Conservation (phyloP, 1,284 basidiomycete genomes). For the Hymenochaete sp. region DNA sequence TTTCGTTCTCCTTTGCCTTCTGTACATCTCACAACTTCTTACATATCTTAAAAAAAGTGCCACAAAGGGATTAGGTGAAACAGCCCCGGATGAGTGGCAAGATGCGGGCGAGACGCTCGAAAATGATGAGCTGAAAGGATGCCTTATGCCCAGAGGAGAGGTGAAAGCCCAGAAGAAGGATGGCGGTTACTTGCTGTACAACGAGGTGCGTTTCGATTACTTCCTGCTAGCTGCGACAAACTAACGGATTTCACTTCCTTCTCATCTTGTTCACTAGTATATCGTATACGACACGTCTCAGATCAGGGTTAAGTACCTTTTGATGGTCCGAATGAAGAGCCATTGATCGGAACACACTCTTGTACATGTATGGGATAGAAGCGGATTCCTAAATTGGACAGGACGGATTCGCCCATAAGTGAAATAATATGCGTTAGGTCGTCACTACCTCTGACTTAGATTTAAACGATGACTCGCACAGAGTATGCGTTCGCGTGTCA, state of each 20-base stretch:
- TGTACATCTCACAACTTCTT: background rate
- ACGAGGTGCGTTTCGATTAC: conserved; percentile 35
- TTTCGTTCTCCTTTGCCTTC: conserved; percentile 19
- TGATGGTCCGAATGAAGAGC: conserved; percentile 35
- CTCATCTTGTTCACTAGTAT: conserved; percentile 26
- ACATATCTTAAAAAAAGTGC: conserved; percentile 28
- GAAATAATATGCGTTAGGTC: too few relatives aligned
- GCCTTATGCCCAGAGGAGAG: conserved; percentile 49
- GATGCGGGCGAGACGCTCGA: conserved; percentile 48
- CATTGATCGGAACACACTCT: too few relatives aligned
- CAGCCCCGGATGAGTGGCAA: conserved; percentile 49
- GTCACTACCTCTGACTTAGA: too few relatives aligned
- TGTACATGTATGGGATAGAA: too few relatives aligned
- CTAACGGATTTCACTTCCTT: background rate
- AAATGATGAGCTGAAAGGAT: conserved; percentile 42
- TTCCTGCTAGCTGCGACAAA: background rate
- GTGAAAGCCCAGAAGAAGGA: conserved; percentile 29
- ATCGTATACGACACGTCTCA: conserved; percentile 37
- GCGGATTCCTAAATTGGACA: too few relatives aligned
- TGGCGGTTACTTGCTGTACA: conserved; percentile 37
- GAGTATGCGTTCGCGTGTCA: too few relatives aligned
- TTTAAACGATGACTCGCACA: too few relatives aligned
- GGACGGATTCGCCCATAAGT: too few relatives aligned
- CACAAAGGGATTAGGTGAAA: conserved; percentile 47
- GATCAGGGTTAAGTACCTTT: conserved; percentile 35